Evolutionary conservation across 768 basidiomycete genomes (phyloP), one percentile per base, ranked within the genome.

Genomic region (Lactarius pseudohatsudake): DNA sequence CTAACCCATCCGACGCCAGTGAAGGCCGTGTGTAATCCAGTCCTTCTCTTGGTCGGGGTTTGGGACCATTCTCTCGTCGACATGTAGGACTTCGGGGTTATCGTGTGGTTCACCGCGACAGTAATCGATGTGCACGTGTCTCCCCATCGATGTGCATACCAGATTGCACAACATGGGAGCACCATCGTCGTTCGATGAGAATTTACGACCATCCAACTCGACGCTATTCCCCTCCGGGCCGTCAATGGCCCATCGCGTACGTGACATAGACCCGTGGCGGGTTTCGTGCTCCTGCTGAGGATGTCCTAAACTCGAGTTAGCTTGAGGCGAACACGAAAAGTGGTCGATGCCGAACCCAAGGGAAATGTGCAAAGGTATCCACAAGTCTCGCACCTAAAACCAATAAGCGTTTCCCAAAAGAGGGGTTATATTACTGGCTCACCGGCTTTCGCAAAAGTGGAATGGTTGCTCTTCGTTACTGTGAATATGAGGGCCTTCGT

Each of bases 121-220:
- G 64, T 81, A 83, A 67, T 82, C 84, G 43, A 87, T 75, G 70
- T 87, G 86, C 0, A 76, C 75, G 61, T 87, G 86, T 16, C 86
- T 73, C 1, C 86, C 86, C 75, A 86, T 76, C 20, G 81, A 74
- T 1, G 79, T 76, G 68, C 85, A 87, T 30, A 84, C 72, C 20
- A 86, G 75, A 57, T 79, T 86, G 69, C 86, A 86, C 77, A 87
- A 78, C 83, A 86, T 84, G 0, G 86, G 86, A 0, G 85, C 85
- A 6, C 86, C 85, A 45, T 84, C 82, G 59, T 85, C 84, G 30
- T 80, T 78, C 0, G 80, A 69, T 22, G 79, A 82, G 71, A 85
- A 87, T 65, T 80, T 82, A 61, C 80, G 80, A 1, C 86, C 85
- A 62, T 83, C 80, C 3, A 86, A 75, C 69, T 87, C 87, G 0